These are phyloP conservation scores for Bacterosira constricta DNA, from an alignment of 108 stramenopile genomes.

Conservation along the genomic window DNA sequence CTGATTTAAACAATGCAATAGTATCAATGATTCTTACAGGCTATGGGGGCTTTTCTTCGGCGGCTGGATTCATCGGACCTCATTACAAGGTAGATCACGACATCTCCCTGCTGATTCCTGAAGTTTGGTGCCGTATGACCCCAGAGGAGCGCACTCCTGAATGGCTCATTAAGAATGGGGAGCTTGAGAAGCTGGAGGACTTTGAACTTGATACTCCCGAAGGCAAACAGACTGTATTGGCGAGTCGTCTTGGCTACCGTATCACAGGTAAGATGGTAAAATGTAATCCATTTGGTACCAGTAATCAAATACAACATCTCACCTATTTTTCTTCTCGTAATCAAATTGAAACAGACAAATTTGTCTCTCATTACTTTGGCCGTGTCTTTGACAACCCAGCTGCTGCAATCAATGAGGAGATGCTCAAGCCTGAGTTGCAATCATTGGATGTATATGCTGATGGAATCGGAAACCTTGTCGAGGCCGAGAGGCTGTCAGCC, in stretches of 20 bases:
- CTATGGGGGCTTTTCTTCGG: constrained; percentile 57
- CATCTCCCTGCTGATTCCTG: constrained; percentile 52
- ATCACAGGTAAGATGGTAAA: no score
- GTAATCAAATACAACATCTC: no score
- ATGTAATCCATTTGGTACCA: no score
- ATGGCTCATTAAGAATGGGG: constrained; percentile 52
- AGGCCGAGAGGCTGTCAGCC: constrained; percentile 55
- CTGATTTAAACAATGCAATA: constrained; percentile 61
- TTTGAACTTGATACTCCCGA: constrained; percentile 47
- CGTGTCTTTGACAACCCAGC: constrained; percentile 64
- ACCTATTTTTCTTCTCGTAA: no score
- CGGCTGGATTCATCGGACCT: constrained; percentile 63
- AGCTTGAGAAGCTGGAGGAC: constrained; percentile 56
- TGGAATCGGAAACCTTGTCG: constrained; percentile 61
- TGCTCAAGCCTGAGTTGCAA: constrained; percentile 62
- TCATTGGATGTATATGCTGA: constrained; percentile 57
- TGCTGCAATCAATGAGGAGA: constrained; percentile 60
- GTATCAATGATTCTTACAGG: constrained; percentile 62
- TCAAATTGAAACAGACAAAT: no score
- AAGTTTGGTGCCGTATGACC: constrained; percentile 67
- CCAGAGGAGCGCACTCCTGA: constrained; percentile 50
- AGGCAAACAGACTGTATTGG: constrained; percentile 47
- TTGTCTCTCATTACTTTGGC: constrained; percentile 59
- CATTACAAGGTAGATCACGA: constrained; percentile 67
- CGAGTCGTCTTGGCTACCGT: constrained; percentile 58